phyloP scores from a whole-genome alignment of 2,329 filamentous ascomycete species.

The Neofusicoccum parvum region DNA sequence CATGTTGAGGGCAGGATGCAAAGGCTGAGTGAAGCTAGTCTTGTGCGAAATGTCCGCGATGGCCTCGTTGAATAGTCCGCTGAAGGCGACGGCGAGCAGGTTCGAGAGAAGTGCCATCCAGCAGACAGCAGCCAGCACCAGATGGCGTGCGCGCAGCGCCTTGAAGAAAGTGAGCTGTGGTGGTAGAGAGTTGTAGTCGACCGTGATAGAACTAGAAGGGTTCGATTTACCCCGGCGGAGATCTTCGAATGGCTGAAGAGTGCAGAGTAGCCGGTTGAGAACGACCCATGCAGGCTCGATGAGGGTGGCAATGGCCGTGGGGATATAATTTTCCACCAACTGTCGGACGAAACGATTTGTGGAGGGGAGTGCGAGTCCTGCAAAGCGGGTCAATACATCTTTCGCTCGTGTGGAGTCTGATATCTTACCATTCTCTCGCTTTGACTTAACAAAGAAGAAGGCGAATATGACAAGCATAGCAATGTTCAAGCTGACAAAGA shows the following conservation, averaged over 20 bases:
- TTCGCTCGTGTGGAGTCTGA: neutral
- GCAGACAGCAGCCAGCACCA: constrained; percentile 52
- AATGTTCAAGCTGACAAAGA: constrained; percentile 26
- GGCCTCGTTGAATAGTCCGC: constrained; percentile 53
- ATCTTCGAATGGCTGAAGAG: constrained; percentile 58
- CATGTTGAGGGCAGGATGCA: constrained; percentile 4
- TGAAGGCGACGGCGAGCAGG: constrained; percentile 55
- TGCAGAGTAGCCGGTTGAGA: constrained; percentile 55
- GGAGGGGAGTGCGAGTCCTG: constrained; percentile 43
- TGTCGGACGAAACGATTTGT: constrained; percentile 41
- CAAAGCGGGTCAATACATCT: neutral
- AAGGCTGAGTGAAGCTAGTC: constrained; percentile 22
- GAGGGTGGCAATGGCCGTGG: constrained; percentile 57
- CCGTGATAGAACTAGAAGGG: constrained; percentile 36
- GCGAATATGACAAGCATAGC: constrained; percentile 25
- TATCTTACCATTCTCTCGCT: constrained; percentile 22
- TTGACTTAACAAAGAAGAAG: constrained; percentile 26
- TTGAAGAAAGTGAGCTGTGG: constrained; percentile 55
- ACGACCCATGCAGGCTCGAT: constrained; percentile 61
- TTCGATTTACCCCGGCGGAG: constrained; percentile 46
- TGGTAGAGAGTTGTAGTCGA: constrained; percentile 59
- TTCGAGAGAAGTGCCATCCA: constrained; percentile 54
- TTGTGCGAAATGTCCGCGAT: constrained; percentile 22
- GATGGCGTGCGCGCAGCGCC: constrained; percentile 49
- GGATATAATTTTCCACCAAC: constrained; percentile 54